Percentiles rank a stretch among this genome's conserved stretches.
Conservation (phyloP, 768 basidiomycete genomes). For the Vishniacozyma victoriae region DNA sequence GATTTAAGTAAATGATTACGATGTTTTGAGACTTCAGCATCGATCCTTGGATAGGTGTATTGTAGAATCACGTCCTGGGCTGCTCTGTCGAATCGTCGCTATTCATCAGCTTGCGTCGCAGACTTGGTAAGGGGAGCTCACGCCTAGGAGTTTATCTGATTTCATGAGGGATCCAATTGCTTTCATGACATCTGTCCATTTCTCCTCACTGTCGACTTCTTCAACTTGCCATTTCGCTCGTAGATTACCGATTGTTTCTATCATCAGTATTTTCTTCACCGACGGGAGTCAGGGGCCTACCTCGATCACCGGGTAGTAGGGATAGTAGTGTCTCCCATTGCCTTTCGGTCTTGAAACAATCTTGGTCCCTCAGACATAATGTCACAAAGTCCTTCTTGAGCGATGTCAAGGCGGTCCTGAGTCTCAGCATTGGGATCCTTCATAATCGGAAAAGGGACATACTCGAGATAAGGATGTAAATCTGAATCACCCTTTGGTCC, state of each 20-base stretch:
- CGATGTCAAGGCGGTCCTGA: slow-evolving; percentile 52
- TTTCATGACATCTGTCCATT: slow-evolving; percentile 62
- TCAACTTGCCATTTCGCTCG: slow-evolving; percentile 58
- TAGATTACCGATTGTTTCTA: slow-evolving; percentile 52
- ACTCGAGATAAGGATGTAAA: slow-evolving; percentile 73
- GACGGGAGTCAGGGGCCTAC: slow-evolving; percentile 26
- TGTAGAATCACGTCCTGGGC: slow-evolving; percentile 85
- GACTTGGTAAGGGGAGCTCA: too few species aligned
- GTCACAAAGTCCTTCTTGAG: slow-evolving; percentile 59
- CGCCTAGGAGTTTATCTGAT: too few species aligned
- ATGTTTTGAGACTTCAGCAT: slow-evolving; percentile 95
- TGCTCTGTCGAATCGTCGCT: slow-evolving; percentile 49
- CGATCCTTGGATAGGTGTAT: slow-evolving; percentile 92
- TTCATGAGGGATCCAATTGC: slow-evolving; percentile 1
- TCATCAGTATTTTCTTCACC: not conserved
- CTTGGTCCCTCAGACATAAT: slow-evolving; percentile 73
- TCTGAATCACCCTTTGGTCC: slow-evolving; percentile 42
- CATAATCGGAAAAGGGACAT: slow-evolving; percentile 34
- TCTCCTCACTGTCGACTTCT: slow-evolving; percentile 58
- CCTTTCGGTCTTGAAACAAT: slow-evolving; percentile 65
- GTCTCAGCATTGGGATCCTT: not conserved
- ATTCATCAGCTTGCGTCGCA: too few species aligned
- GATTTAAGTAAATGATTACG: slow-evolving; percentile 96
- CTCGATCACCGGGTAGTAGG: slow-evolving; percentile 61
- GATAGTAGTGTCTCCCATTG: slow-evolving; percentile 70